phyloP scores from a whole-genome alignment of 163 green algal genomes.

The Chlamydomonas reinhardtii region DNA sequence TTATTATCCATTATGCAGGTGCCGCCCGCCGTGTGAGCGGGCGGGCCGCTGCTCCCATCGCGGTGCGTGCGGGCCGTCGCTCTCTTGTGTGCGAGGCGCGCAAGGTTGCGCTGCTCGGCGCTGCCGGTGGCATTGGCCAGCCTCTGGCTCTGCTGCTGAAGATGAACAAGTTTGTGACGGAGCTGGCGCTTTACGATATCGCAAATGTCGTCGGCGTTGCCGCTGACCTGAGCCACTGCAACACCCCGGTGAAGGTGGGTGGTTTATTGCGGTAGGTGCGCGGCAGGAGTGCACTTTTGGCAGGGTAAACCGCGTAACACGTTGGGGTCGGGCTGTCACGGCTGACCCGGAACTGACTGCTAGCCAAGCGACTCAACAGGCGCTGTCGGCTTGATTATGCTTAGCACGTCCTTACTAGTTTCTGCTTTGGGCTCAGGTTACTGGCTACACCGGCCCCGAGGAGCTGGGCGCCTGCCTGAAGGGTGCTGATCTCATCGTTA shows the following conservation, averaged over 20 bases:
- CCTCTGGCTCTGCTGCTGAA: slow-evolving; percentile 97
- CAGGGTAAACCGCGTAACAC: no score
- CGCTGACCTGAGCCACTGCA: slow-evolving; percentile 94
- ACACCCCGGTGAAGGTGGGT: slow-evolving; percentile 84
- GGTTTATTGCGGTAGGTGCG: background rate
- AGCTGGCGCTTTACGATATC: slow-evolving; percentile 96
- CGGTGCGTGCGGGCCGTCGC: slow-evolving; percentile 3
- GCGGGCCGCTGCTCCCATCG: slow-evolving; percentile 9
- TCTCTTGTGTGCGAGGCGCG: slow-evolving; percentile 40
- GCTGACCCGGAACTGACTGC: no score
- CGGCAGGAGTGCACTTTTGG: no score
- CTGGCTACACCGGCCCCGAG: slow-evolving; percentile 77
- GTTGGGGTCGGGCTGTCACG: no score
- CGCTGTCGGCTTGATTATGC: background rate
- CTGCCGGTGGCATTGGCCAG: slow-evolving; percentile 98
- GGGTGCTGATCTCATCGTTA: slow-evolving; percentile 90
- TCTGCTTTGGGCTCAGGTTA: slow-evolving; percentile 65
- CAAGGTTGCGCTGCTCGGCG: slow-evolving; percentile 97
- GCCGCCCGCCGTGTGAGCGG: slow-evolving; percentile 6
- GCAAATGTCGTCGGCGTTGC: slow-evolving; percentile 85
- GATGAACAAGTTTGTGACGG: slow-evolving; percentile 88
- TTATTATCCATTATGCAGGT: background rate
- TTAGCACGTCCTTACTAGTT: background rate
- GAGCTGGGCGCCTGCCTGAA: slow-evolving; percentile 78
- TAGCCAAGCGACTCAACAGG: no score